Conservation (phyloP, 495 filamentous ascomycete genomes). For the Podospora anserina region DNA sequence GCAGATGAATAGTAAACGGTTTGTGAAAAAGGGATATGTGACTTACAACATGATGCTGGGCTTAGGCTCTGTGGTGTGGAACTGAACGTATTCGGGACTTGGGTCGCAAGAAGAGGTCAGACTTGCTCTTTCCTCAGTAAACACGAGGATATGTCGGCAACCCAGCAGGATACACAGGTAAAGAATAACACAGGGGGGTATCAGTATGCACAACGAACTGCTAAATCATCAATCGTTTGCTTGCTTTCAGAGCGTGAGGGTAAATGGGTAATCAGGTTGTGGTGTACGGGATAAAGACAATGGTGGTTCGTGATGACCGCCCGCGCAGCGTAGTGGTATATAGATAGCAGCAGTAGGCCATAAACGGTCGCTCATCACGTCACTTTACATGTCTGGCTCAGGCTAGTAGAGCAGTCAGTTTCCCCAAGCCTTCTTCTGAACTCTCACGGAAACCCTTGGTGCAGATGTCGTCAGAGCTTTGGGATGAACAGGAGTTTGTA, state of each 20-base stretch:
- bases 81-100: not conserved
- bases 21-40: not conserved
- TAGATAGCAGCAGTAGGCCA: not conserved
- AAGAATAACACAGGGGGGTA: not conserved
- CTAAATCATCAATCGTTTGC: not conserved
- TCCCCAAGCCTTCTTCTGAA: not conserved
- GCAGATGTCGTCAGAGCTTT: not conserved
- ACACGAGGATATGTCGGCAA: too few species aligned
- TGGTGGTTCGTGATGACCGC: not conserved
- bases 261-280: not conserved
- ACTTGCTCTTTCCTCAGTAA: not conserved
- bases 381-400: not conserved
- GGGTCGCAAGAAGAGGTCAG: not conserved
- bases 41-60: conserved; percentile 11
- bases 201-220: not conserved
- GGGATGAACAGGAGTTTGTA: not conserved
- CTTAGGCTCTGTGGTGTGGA: not conserved
- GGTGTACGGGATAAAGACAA: not conserved
- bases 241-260: too few species aligned
- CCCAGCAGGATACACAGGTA: not conserved
- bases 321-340: not conserved
- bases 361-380: not conserved
- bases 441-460: not conserved
- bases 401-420: not conserved
- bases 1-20: too few species aligned